Base-by-base conservation (phyloP, 1,284 basidiomycete species). In the Cutaneotrichosporon mucoides region DNA sequence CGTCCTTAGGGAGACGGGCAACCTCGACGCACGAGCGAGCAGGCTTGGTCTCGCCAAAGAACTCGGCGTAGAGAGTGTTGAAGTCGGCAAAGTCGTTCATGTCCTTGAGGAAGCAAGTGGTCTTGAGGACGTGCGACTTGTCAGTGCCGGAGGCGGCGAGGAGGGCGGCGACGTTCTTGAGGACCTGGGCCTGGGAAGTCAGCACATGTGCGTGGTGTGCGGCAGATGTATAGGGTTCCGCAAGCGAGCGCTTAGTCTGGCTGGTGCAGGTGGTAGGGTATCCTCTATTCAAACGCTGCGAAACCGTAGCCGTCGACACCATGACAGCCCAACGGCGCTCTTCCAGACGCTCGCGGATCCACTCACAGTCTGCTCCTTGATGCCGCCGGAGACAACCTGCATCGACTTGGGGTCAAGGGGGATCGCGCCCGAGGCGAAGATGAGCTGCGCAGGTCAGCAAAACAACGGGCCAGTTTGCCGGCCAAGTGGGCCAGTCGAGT, bases 341-440 rank as follows among this genome's bases (percentile, higher is more conserved):
- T 24, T 24, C 24, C 24, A 24, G 24, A 24, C 24, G 24, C 24
- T 24, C 24, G 24, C 24, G 24, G 24, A 24, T 24, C 24, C 24
- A 72, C 79, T 65, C 64, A 81, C 79, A 12, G 93, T 86, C 78
- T 99, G 92, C 61, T 82, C 87, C 72, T 89, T 86, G 60, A 98
- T 85, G 40, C 88, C 92, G 24, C 88, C 90, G 48, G 79, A 73
- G 48, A 91, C 87, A 70, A 96, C 79, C 69, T 88, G 82, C 79
- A 86, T 87, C 13, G 85, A 86, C 44, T 81, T 72, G 9, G 93
- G 90, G 72, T 89, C 85, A 61, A 97, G 82, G 1, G 92, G 89
- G 70, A 98, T 90, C 72, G 88, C 90, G 55, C 95, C 95, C 6
- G 91, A 95, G 51, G 87, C 83, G 80, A 94, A 97, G 67, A 96